Evolutionary conservation across 2,329 filamentous ascomycete genomes (phyloP).

Genomic region (Fusarium oxysporum): DNA sequence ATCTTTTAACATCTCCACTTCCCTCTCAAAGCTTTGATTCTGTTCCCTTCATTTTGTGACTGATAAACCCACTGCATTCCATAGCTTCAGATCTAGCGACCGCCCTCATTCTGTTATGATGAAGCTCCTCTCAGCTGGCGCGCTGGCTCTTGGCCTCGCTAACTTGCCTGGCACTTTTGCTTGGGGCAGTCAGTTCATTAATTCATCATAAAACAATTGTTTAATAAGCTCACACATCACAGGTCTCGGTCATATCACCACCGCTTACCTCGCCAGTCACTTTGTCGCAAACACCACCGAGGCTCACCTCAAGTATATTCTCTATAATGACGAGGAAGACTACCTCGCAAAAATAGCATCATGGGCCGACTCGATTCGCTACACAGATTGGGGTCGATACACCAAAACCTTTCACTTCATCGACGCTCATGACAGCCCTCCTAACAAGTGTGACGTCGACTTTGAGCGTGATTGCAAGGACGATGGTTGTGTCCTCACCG

Average conservation of each 20-base stretch:
- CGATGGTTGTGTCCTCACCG: conserved; percentile 71
- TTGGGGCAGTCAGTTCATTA: conserved; percentile 56
- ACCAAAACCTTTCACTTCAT: conserved; percentile 75
- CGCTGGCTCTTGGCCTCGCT: conserved; percentile 48
- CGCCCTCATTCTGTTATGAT: conserved; percentile 37
- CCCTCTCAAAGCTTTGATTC: neutral
- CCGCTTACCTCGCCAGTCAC: conserved; percentile 71
- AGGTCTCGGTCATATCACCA: conserved; percentile 74
- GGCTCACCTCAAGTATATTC: conserved; percentile 66
- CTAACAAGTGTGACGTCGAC: conserved; percentile 66
- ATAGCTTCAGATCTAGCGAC: neutral
- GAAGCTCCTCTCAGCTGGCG: conserved; percentile 47
- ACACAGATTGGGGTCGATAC: conserved; percentile 72
- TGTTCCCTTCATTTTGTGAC: neutral
- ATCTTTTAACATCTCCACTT: conserved; percentile 15
- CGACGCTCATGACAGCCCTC: conserved; percentile 73
- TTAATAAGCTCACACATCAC: conserved; percentile 21
- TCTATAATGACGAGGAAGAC: conserved; percentile 64
- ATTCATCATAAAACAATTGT: neutral
- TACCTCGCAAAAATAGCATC: conserved; percentile 73
- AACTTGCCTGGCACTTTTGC: conserved; percentile 52
- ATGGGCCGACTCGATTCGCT: conserved; percentile 75
- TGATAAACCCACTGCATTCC: neutral
- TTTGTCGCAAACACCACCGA: conserved; percentile 69
- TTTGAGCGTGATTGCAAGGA: conserved; percentile 71